Evolutionary conservation across 2,329 filamentous ascomycete genomes (phyloP), one percentile per base, ranked within the genome.

Genomic region (Podosphaera fusca): DNA sequence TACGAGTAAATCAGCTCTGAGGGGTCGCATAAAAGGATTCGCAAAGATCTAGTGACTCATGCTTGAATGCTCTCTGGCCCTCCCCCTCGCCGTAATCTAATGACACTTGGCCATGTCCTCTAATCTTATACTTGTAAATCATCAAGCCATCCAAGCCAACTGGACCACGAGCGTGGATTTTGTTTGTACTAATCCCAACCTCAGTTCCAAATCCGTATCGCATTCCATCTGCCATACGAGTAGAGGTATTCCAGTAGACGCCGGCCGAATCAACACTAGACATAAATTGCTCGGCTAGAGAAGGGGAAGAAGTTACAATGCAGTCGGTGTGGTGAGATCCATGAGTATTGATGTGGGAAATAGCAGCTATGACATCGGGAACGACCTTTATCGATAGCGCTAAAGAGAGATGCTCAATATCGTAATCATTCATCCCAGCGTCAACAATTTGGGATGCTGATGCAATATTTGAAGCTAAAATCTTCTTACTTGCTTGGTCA

Each of bases 131-230:
- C 74, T 95, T 95, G 73, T 98, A 95, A 60, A 96, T 96, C 68
- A 87, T 95, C 68, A 98, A 71, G 0, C 92, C 92, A 67, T 96
- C 92, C 56, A 98, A 73, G 1, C 92, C 92, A 4, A 98, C 92
- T 0, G 92, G 92, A 0, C 92, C 92, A 55, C 92, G 76, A 1
- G 87, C 85, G 68, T 98, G 92, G 61, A 98, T 95, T 74, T 96
- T 98, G 74, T 95, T 98, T 55, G 92, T 98, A 72, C 86, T 94
- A 70, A 98, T 96, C 57, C 92, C 92, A 31, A 98, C 92, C 71
- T 98, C 92, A 0, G 92, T 96, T 53, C 92, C 92, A 70, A 98
- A 98, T 6, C 92, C 92, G 68, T 94, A 96, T 47, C 92, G 78
- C 85, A 94, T 95, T 6, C 92, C 92, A 69, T 98, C 92, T 4